phyloP scores from a whole-genome alignment of 2,329 filamentous ascomycete species.

The Pseudogymnoascus sp. region DNA sequence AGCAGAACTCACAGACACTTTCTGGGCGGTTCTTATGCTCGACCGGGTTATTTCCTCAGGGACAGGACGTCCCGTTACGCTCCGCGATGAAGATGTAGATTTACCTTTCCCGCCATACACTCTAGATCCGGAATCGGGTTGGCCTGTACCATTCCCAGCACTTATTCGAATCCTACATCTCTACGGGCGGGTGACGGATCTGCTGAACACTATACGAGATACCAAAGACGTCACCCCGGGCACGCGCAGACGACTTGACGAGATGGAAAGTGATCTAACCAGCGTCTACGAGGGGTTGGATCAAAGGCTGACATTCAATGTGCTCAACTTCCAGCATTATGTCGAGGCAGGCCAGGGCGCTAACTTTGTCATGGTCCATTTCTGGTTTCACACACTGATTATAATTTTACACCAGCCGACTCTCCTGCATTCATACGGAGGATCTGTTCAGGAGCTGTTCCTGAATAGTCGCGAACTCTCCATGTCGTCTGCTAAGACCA shows the following conservation, averaged over 20 bases:
- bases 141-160: slow-evolving; percentile 71
- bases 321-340: slow-evolving; percentile 77
- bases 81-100: slow-evolving; percentile 79
- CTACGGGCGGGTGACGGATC: slow-evolving; percentile 75
- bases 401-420: slow-evolving; percentile 80
- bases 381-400: slow-evolving; percentile 82
- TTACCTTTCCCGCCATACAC: slow-evolving; percentile 54
- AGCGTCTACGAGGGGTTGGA: slow-evolving; percentile 73
- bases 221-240: slow-evolving; percentile 66
- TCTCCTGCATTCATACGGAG: slow-evolving; percentile 52
- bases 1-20: slow-evolving; percentile 68
- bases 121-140: slow-evolving; percentile 49
- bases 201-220: slow-evolving; percentile 72
- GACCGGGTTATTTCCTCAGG: slow-evolving; percentile 83
- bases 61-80: slow-evolving; percentile 73
- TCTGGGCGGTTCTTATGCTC: slow-evolving; percentile 84
- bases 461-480: slow-evolving; percentile 66
- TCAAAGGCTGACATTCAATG: slow-evolving; percentile 70
- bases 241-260: slow-evolving; percentile 54
- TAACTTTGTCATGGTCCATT: slow-evolving; percentile 78
- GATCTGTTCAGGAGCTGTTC: slow-evolving; percentile 31
- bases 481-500: slow-evolving; percentile 61
- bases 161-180: slow-evolving; percentile 78
- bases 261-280: background rate
- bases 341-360: slow-evolving; percentile 73